Evolutionary conservation across 2,329 filamentous ascomycete genomes (phyloP).

Genomic region (Alternaria hordeiaustralica): DNA sequence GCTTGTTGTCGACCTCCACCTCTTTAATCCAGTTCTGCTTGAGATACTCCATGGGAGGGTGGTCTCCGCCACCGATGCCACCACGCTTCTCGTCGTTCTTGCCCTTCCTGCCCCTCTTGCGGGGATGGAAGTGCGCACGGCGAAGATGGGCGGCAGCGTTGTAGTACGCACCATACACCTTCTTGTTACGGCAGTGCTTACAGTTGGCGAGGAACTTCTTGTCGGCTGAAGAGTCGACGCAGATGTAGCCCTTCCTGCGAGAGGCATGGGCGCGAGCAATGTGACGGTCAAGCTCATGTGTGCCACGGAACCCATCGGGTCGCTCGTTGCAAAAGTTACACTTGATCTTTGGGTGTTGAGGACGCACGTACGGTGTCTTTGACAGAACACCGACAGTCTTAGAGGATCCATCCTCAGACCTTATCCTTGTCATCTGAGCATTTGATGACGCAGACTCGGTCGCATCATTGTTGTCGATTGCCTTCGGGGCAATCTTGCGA

Average conservation of each 20-base stretch:
- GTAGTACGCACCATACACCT: slow-evolving; percentile 90
- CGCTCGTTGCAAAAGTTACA: slow-evolving; percentile 75
- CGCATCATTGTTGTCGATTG: slow-evolving; percentile 36
- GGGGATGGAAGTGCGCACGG: slow-evolving; percentile 83
- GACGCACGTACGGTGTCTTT: slow-evolving; percentile 66
- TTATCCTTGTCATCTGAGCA: slow-evolving; percentile 59
- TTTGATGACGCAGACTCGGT: slow-evolving; percentile 43
- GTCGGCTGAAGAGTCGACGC: slow-evolving; percentile 64
- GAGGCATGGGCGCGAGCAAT: slow-evolving; percentile 69
- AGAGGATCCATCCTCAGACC: slow-evolving; percentile 59
- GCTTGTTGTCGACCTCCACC: slow-evolving; percentile 54
- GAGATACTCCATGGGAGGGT: slow-evolving; percentile 65
- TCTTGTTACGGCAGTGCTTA: slow-evolving; percentile 78
- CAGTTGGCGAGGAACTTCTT: slow-evolving; percentile 76
- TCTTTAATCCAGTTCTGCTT: slow-evolving; percentile 66
- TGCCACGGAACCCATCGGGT: slow-evolving; percentile 81
- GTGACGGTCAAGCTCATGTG: slow-evolving; percentile 71
- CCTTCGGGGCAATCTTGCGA: slow-evolving; percentile 59
- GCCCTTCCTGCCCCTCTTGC: slow-evolving; percentile 63
- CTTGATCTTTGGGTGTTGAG: slow-evolving; percentile 73
- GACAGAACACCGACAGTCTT: slow-evolving; percentile 59
- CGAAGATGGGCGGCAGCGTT: slow-evolving; percentile 92
- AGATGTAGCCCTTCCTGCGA: slow-evolving; percentile 67
- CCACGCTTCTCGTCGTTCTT: slow-evolving; percentile 66
- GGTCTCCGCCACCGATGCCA: slow-evolving; percentile 67